Percentiles rank a stretch among this genome's conserved stretches.
phyloP scores from a whole-genome alignment of 176 grass and related monocot species.

The Eleusine coracana region DNA sequence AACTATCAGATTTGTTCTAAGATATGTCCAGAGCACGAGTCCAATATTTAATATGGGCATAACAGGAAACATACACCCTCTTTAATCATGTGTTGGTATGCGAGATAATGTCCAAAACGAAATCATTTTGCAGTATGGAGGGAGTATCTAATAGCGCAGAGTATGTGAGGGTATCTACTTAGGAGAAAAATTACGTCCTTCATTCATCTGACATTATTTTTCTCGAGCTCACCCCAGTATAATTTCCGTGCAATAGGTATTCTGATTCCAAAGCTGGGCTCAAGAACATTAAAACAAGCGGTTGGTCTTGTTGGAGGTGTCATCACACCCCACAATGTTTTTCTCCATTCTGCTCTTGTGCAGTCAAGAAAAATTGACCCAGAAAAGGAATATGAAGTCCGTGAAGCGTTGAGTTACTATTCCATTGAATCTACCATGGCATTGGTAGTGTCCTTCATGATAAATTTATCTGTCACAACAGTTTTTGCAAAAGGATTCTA shows the following conservation, averaged over 20 bases:
- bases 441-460: slow-evolving; percentile 74
- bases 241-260: slow-evolving; percentile 47
- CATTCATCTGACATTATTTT: neutral
- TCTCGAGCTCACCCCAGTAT: neutral
- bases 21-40: neutral
- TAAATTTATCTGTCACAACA: slow-evolving; percentile 89
- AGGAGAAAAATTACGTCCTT: neutral
- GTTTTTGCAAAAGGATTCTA: slow-evolving; percentile 88
- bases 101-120: too few relatives aligned
- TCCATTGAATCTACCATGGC: slow-evolving; percentile 85
- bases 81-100: too few relatives aligned
- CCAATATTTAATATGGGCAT: neutral
- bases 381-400: slow-evolving; percentile 67
- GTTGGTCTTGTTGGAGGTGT: slow-evolving; percentile 91
- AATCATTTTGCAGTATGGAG: too few relatives aligned
- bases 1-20: neutral
- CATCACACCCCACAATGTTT: slow-evolving; percentile 93
- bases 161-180: neutral
- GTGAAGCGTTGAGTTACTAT: slow-evolving; percentile 88
- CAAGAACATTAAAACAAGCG: slow-evolving; percentile 83
- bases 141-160: neutral
- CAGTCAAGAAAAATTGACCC: slow-evolving; percentile 86
- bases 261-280: slow-evolving; percentile 76
- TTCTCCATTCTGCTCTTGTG: slow-evolving; percentile 90
- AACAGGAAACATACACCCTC: too few relatives aligned